Percentiles rank a stretch among this genome's conserved stretches.
phyloP scores from a whole-genome alignment of 2,329 filamentous ascomycete species.

The Trichoderma breve region DNA sequence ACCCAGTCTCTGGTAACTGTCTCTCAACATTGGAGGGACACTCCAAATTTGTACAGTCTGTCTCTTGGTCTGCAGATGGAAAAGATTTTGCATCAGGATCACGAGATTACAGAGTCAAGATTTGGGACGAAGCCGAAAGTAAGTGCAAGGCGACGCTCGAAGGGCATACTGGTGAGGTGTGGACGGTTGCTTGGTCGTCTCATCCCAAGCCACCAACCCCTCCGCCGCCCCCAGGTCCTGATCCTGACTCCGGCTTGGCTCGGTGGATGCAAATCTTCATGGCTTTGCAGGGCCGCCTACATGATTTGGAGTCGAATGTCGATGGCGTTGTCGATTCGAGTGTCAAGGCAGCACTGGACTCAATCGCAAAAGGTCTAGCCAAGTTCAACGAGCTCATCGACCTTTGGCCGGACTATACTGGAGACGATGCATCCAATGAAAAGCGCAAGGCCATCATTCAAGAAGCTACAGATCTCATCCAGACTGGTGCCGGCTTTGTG shows the following conservation, averaged over 20 bases:
- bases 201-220: not conserved
- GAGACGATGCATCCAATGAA: not conserved
- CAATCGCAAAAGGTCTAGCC: not conserved
- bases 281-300: not conserved
- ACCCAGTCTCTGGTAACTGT: not conserved
- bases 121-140: not conserved
- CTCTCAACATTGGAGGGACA: not conserved
- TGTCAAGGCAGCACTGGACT: not conserved
- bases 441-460: not conserved
- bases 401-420: not conserved
- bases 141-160: not conserved
- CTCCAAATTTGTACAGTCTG: not conserved
- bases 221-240: not conserved
- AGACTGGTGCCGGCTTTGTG: not conserved
- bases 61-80: not conserved
- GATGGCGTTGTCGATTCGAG: not conserved
- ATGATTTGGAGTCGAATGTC: not conserved
- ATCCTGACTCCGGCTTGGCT: not conserved
- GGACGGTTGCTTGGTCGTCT: not conserved
- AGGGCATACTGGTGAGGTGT: not conserved
- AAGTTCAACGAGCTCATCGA: not conserved
- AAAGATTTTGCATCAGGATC: not conserved
- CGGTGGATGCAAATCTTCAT: not conserved
- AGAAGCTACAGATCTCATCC: not conserved
- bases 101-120: not conserved